Conservation (phyloP, 495 filamentous ascomycete genomes). For the Xanthoparmelia taractica region DNA sequence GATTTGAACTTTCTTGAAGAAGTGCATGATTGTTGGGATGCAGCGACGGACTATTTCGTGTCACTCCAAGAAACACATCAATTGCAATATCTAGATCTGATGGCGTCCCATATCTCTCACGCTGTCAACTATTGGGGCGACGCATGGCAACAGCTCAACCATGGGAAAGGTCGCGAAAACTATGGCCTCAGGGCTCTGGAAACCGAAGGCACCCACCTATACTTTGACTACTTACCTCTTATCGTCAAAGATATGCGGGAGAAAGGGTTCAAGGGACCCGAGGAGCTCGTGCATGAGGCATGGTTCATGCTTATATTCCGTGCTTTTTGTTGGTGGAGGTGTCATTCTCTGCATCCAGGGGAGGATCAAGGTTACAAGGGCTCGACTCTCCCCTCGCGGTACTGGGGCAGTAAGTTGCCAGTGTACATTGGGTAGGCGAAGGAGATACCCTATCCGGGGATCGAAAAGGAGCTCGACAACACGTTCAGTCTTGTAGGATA, state of each 20-base stretch:
- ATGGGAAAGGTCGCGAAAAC: constrained; percentile 1
- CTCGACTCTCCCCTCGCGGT: neutral
- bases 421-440: neutral
- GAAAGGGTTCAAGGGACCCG: constrained; percentile 1
- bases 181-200: constrained; percentile 16
- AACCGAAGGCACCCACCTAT: constrained; percentile 22
- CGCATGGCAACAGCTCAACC: neutral
- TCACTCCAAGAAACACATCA: neutral
- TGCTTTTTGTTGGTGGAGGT: constrained; percentile 25
- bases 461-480: no score
- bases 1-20: neutral
- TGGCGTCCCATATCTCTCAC: constrained; percentile 15
- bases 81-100: constrained; percentile 14
- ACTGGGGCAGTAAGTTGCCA: neutral
- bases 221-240: constrained; percentile 19
- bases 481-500: no score
- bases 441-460: neutral
- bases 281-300: constrained; percentile 18
- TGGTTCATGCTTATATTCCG: constrained; percentile 21
- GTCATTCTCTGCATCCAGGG: constrained; percentile 18
- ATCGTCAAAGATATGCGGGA: constrained; percentile 16
- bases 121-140: constrained; percentile 13
- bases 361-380: constrained; percentile 1
- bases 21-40: neutral
- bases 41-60: neutral